These are phyloP conservation scores for Secale cereale DNA, from an alignment of 176 grass and related monocot genomes.

Conservation along the genomic window DNA sequence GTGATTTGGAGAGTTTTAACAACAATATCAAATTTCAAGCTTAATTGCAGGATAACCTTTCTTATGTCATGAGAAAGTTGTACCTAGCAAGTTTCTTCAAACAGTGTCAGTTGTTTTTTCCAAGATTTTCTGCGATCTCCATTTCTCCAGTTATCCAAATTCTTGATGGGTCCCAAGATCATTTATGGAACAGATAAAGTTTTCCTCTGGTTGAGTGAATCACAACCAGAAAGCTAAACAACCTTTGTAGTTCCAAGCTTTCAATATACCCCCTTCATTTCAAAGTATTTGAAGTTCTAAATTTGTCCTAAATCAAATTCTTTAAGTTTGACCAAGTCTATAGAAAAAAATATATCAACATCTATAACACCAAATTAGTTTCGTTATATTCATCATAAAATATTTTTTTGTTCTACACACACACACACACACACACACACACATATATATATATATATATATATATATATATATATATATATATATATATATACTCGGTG, in stretches of 20 bases:
- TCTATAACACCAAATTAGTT: background rate
- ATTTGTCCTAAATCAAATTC: background rate
- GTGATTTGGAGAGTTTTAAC: background rate
- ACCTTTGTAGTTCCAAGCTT: slow-evolving; percentile 10
- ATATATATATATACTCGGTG: too few species aligned
- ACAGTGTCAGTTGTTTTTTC: background rate
- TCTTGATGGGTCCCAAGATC: background rate
- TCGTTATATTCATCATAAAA: background rate
- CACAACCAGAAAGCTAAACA: background rate
- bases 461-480: too few species aligned
- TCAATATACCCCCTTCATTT: background rate
- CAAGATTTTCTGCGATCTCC: background rate
- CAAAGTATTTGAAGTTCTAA: background rate
- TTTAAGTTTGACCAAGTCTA: background rate
- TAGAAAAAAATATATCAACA: background rate
- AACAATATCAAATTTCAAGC: background rate
- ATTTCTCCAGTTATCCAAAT: background rate
- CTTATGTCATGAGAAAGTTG: background rate
- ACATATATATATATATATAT: too few species aligned
- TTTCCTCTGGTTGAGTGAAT: slow-evolving; percentile 4
- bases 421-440: too few species aligned
- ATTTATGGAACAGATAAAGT: background rate
- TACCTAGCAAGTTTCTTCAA: background rate
- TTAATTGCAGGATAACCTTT: background rate
- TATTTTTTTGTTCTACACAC: background rate